Base-by-base conservation (phyloP, 352 stramenopile species). In the Elongisporangium undulatum region DNA sequence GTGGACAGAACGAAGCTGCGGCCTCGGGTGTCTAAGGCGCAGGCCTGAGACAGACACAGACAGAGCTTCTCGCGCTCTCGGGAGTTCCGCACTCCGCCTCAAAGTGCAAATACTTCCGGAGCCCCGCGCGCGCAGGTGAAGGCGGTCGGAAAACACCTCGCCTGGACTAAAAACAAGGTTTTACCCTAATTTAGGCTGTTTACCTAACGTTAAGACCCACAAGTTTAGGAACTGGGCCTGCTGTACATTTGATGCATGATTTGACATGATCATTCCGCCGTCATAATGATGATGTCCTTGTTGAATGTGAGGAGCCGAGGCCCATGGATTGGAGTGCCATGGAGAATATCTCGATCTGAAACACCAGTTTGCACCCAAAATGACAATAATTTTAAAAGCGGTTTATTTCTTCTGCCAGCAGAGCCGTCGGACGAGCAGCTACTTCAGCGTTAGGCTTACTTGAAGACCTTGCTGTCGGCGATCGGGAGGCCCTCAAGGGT, bases 401-500 rank as follows among this genome's bases (percentile, higher is more conserved):
- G 8, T 41, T 41, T 41, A 41, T 41, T n/a, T n/a, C n/a, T 41
- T 41, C 29, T 41, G 29, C 29, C 13, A 41, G 29, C 29, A 41
- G 29, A 41, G 29, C 29, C 29, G 8, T 34, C 7, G 13, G 29
- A 41, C 50, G 39, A 57, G 45, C 20, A 23, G 20, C 22, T 17
- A 41, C 49, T 19, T 52, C 16, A 19, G 3, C 3, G 0, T 15
- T n/a, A n/a, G 22, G 53, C 29, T 91, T 96, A 98, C 81, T 98
- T 98, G 82, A 98, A 98, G 34, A 97, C 84, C 78, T 97, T 97
- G 55, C 74, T 92, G 79, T 98, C 93, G 48, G 92, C 76, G 61
- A 96, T 93, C 50, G 80, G 80, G 72, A 85, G 84, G 57, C 92
- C 92, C 69, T 97, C 90, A 23, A 98, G 69, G 26, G 90, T 83